Conservation (phyloP, 2,329 filamentous ascomycete genomes). For the Ciborinia camelliae region DNA sequence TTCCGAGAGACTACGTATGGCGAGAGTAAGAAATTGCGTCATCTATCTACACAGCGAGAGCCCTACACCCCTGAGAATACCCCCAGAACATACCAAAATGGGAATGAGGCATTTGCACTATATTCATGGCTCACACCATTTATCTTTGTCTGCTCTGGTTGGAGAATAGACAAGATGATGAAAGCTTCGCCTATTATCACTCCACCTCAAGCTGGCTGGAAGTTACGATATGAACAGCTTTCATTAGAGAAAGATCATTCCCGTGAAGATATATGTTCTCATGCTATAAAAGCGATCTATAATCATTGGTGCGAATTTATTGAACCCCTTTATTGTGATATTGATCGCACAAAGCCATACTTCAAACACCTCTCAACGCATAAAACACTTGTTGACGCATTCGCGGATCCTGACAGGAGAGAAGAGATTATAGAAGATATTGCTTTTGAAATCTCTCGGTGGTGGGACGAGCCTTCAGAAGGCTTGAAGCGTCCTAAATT, state of each 20-base stretch:
- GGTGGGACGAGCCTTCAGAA: too few species aligned
- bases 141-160: not conserved
- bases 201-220: not conserved
- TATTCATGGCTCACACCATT: not conserved
- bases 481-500: too few species aligned
- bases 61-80: too few species aligned
- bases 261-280: not conserved
- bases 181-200: not conserved
- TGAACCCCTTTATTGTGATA: not conserved
- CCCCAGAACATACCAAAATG: too few species aligned
- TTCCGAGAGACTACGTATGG: not conserved
- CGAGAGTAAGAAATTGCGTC: too few species aligned
- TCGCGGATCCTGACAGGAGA: too few species aligned
- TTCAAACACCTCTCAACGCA: not conserved
- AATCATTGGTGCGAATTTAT: not conserved
- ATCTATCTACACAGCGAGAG: too few species aligned
- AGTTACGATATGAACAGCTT: not conserved
- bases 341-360: not conserved
- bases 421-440: too few species aligned
- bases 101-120: too few species aligned
- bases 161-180: not conserved
- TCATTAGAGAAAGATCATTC: not conserved
- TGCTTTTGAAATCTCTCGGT: too few species aligned
- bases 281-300: not conserved
- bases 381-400: too few species aligned